These are phyloP conservation scores for Onygenales sp. DNA, from an alignment of 2,329 filamentous ascomycete genomes.

Conservation along the genomic window DNA sequence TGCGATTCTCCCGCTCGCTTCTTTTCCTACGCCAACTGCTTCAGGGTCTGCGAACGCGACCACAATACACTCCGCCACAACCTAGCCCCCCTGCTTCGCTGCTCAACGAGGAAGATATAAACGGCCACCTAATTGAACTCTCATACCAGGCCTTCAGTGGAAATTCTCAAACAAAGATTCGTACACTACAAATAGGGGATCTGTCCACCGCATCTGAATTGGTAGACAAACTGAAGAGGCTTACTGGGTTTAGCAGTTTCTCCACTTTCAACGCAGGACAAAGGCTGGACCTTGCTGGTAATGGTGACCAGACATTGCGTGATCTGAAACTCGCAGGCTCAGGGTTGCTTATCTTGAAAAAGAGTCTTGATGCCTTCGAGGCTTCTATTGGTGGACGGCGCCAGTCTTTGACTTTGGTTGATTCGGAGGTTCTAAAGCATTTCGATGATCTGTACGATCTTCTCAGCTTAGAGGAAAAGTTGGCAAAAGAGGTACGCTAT, in stretches of 20 bases:
- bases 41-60: slow-evolving; percentile 39
- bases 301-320: slow-evolving; percentile 52
- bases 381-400: slow-evolving; percentile 23
- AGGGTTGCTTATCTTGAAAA: slow-evolving; percentile 55
- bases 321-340: slow-evolving; percentile 54
- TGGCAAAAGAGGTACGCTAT: slow-evolving; percentile 54
- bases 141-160: slow-evolving; percentile 67
- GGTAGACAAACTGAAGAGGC: slow-evolving; percentile 54
- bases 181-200: slow-evolving; percentile 55
- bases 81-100: slow-evolving; percentile 52
- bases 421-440: slow-evolving; percentile 69
- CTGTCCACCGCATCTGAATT: slow-evolving; percentile 63
- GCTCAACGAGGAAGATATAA: slow-evolving; percentile 42
- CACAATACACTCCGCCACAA: slow-evolving; percentile 52
- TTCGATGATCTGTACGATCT: slow-evolving; percentile 78
- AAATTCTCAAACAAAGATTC: slow-evolving; percentile 49
- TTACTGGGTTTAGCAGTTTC: slow-evolving; percentile 68
- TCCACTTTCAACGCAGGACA: slow-evolving; percentile 62
- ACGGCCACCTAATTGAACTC: slow-evolving; percentile 57
- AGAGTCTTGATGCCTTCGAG: slow-evolving; percentile 43
- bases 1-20: slow-evolving; percentile 59
- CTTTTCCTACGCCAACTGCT: slow-evolving; percentile 60
- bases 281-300: slow-evolving; percentile 52
- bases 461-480: slow-evolving; percentile 60
- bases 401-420: slow-evolving; percentile 52